These are phyloP conservation scores for Jimgerdemannia lactiflua DNA, from an alignment of 192 early-diverging fungal species.

Conservation along the genomic window DNA sequence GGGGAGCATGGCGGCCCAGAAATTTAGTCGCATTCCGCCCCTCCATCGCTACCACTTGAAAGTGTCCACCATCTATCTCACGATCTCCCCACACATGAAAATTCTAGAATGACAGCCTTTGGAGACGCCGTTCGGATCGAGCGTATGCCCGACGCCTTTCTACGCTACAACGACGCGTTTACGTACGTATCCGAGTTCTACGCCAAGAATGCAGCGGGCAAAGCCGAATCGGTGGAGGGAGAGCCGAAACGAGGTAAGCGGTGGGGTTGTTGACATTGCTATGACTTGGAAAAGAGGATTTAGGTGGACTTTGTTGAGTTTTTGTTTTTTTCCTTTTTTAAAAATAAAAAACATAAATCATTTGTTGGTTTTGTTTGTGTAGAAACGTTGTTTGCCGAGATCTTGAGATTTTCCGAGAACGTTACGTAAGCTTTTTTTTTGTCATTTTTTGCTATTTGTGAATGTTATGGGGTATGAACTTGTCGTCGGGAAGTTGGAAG, in stretches of 20 bases:
- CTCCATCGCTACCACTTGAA: no score
- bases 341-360: no score
- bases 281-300: no score
- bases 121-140: constrained; percentile 56
- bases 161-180: constrained; percentile 44
- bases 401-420: constrained; percentile 22
- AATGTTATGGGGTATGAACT: no score
- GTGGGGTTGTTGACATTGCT: constrained; percentile 3
- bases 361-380: no score
- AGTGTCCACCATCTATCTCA: not conserved
- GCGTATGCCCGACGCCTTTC: constrained; percentile 40
- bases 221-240: not conserved
- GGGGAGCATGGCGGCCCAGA: no score
- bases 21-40: not conserved
- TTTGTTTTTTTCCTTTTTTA: no score
- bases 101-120: constrained; percentile 8
- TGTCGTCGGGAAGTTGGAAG: no score
- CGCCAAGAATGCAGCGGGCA: constrained; percentile 5
- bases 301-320: no score
- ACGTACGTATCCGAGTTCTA: constrained; percentile 44
- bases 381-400: constrained; percentile 4
- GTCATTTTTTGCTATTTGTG: no score
- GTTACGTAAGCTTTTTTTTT: constrained; percentile 14
- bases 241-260: constrained; percentile 9
- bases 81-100: not conserved